Percentiles rank a stretch among this genome's conserved stretches.
phyloP scores from a whole-genome alignment of 129 eudicot species.

The Ambrosia trifida region DNA sequence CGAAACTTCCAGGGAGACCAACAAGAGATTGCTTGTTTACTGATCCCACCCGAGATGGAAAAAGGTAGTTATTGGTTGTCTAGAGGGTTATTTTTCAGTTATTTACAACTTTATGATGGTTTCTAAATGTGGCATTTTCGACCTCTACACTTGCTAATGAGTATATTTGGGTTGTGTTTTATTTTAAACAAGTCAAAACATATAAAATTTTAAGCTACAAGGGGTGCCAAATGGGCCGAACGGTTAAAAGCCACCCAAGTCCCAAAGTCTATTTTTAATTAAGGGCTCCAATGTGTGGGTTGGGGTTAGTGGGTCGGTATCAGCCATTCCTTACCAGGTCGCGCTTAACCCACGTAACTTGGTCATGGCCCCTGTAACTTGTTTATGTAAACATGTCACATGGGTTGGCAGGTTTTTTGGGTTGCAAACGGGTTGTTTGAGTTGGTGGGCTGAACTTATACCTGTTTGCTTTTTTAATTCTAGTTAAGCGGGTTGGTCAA shows the following conservation, averaged over 20 bases:
- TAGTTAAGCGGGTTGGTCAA: not conserved
- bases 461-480: not conserved
- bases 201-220: not conserved
- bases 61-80: conserved; percentile 42
- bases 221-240: not conserved
- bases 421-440: not conserved
- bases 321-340: not conserved
- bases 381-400: not conserved
- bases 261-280: not conserved
- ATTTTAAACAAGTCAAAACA: not conserved
- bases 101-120: not conserved
- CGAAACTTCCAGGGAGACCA: conserved; percentile 93
- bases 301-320: not conserved
- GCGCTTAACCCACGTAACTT: not conserved
- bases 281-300: not conserved
- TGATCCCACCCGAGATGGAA: conserved; percentile 86
- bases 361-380: not conserved
- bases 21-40: conserved; percentile 85
- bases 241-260: not conserved
- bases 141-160: not conserved
- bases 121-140: not conserved
- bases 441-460: not conserved
- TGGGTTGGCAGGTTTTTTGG: not conserved
- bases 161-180: not conserved
- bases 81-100: not conserved